These are phyloP conservation scores for Laetiporus sulphureus DNA, from an alignment of 1,284 basidiomycete genomes.

Conservation along the genomic window DNA sequence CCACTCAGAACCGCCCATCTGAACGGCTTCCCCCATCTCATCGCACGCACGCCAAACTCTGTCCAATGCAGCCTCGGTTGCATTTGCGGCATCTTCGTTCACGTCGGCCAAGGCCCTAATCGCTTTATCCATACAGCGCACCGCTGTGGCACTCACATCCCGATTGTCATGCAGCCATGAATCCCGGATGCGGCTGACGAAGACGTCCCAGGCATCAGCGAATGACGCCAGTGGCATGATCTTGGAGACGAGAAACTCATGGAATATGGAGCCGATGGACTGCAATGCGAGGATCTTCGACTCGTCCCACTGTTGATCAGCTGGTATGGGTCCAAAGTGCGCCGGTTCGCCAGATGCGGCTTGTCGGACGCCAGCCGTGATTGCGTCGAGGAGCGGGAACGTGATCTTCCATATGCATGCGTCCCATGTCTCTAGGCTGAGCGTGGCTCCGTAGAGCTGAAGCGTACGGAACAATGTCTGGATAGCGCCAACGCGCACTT, in stretches of 20 bases:
- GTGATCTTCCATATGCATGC: slow-evolving; percentile 85
- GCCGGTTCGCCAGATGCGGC: slow-evolving; percentile 11
- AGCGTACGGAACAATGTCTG: slow-evolving; percentile 93
- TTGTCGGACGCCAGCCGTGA: slow-evolving; percentile 52
- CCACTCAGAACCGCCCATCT: slow-evolving; percentile 8
- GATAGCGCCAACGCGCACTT: slow-evolving; percentile 90
- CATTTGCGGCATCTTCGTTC: slow-evolving; percentile 34
- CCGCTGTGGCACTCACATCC: slow-evolving; percentile 67
- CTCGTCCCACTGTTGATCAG: slow-evolving; percentile 68
- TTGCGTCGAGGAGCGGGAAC: slow-evolving; percentile 79
- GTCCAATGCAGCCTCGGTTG: slow-evolving; percentile 47
- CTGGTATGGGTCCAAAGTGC: slow-evolving; percentile 39
- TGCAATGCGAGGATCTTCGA: slow-evolving; percentile 83
- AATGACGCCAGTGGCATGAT: slow-evolving; percentile 71
- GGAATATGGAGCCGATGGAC: slow-evolving; percentile 80
- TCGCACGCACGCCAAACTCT: slow-evolving; percentile 70
- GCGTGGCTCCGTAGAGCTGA: slow-evolving; percentile 84
- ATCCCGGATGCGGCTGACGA: slow-evolving; percentile 64
- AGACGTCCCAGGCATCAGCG: slow-evolving; percentile 61
- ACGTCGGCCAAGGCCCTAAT: slow-evolving; percentile 46
- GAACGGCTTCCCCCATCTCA: slow-evolving; percentile 48
- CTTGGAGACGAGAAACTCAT: slow-evolving; percentile 71
- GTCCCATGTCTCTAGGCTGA: slow-evolving; percentile 81
- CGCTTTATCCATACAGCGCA: slow-evolving; percentile 78
- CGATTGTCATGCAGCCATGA: slow-evolving; percentile 66